Evolutionary conservation across 2,329 filamentous ascomycete genomes (phyloP).

Genomic region (Botrytis aclada): DNA sequence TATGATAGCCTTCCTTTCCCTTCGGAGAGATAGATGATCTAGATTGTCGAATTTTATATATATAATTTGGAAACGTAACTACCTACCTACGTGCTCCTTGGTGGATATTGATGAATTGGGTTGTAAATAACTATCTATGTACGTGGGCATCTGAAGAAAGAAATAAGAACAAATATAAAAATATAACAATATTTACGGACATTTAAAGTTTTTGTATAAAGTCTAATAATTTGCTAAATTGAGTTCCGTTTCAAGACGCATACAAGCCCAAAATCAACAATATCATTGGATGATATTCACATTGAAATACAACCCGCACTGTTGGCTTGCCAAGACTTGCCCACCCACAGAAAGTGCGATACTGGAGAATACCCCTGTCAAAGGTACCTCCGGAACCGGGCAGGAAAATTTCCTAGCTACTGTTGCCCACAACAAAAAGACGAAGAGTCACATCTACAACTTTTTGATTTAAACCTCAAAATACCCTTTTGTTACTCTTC

Average conservation of each 20-base stretch:
- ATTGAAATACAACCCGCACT: neutral
- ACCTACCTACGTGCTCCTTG: neutral
- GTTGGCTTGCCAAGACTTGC: slow-evolving; percentile 1
- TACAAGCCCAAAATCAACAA: neutral
- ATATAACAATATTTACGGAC: neutral
- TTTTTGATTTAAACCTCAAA: slow-evolving; percentile 18
- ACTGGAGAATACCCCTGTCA: slow-evolving; percentile 18
- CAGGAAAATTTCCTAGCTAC: slow-evolving; percentile 10
- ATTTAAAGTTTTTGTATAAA: neutral
- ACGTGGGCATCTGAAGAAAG: no score
- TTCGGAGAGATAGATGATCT: neutral
- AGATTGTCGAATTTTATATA: neutral
- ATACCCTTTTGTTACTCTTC: slow-evolving; percentile 11
- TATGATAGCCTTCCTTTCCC: neutral
- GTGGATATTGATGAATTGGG: neutral
- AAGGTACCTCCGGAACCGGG: slow-evolving; percentile 9
- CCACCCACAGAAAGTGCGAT: neutral
- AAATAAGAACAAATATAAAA: neutral
- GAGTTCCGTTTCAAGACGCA: neutral
- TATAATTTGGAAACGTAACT: neutral
- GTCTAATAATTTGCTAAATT: neutral
- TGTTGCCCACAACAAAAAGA: slow-evolving; percentile 15
- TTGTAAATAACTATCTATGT: neutral
- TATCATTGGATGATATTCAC: neutral
- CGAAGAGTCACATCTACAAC: slow-evolving; percentile 11